Base-by-base conservation (phyloP, 2,329 filamentous ascomycete species). In the Coniochaeta sp. region DNA sequence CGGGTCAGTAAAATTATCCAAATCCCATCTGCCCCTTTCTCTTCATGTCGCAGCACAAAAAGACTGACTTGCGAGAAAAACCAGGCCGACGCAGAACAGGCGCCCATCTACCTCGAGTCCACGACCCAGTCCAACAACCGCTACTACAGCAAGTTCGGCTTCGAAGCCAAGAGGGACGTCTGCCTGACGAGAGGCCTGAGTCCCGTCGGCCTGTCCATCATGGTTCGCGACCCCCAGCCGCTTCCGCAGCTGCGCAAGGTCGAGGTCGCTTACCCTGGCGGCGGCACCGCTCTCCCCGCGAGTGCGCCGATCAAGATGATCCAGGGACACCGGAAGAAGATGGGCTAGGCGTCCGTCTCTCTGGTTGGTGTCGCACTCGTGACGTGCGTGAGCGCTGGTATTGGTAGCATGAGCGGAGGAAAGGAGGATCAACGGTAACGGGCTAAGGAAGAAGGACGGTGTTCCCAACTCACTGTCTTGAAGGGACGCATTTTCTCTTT, bases 91-190 rank as follows among this genome's bases (percentile, higher is more conserved):
- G 67, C 67, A 14, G 83, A 89, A 61, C 78, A 80, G 46, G 76
- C 79, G 38, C 76, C 83, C 22, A 85, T 87, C 58, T 95, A 94
- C 63, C 79, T 95, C 48, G 89, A 95, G 73, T 89, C 86, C 56
- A 89, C 85, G 64, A 83, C 87, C 53, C 70, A 70, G 52, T 70
- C 71, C 55, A 94, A 92, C 65, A 79, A 83, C 56, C 67, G 70
- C 30, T 89, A 91, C 66, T 95, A 94, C 66, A 71, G 78, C 57
- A 86, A 84, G 67, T 84, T 89, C 67, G 88, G 87, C 27, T 95
- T 92, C 66, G 77, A 83, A 64, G 66, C 78, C 58, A 77, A 76
- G 63, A 78, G 77, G 60, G 78, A 83, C 60, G 79, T 92, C 58
- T 75, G 78, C 63, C 71, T 91, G 60, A 71, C 76, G 61, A 72